Evolutionary conservation across 331 rosid genomes (phyloP), one percentile per base, ranked within the genome.

Genomic region (Telfairia occidentalis): DNA sequence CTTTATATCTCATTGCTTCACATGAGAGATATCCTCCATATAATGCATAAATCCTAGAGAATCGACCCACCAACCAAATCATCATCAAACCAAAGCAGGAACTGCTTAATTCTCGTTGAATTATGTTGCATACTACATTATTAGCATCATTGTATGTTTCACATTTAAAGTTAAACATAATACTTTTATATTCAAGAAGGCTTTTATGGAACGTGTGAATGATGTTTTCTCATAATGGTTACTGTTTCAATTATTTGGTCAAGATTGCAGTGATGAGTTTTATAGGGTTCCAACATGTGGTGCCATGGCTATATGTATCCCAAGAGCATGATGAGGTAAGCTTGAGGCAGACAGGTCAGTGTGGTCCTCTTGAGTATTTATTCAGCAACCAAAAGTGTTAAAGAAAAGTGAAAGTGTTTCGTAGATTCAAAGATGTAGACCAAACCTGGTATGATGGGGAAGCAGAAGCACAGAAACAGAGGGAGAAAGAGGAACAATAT

Each of bases 281-380:
- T 43, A 52, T 43, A 69, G 74, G 55, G 38, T 69, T 43, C 74
- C 54, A 66, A 66, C 52, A 23, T 66, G 73, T 64, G 72, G 72
- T 42, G 19, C 73, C 73, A 42, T 40, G 52, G 73, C 52, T 66
- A 42, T 21, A 35, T 42, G 73, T 30, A 66, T 11, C 26, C 52
- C 10, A 40, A 42, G 26, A 16, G 38, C 74, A 70, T 28, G 5
- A 26, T 45, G 58, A 40, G 58, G 11, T 15, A 16, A 42, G 75
- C 37, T 70, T 29, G 60, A 71, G 37, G 58, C 42, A 71, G 75
- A 71, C 75, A 71, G 60, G 75, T 71, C 18, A 71, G 75, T 46
- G 75, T 71, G 75, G 75, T 71, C 75, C 75, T 71, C 40, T 46
- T 16, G 75, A 71, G 46, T 71, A 18, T 71, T 71, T 46, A 71